Base-by-base conservation (phyloP, 768 basidiomycete species). In the Psilocybe tampanensis region DNA sequence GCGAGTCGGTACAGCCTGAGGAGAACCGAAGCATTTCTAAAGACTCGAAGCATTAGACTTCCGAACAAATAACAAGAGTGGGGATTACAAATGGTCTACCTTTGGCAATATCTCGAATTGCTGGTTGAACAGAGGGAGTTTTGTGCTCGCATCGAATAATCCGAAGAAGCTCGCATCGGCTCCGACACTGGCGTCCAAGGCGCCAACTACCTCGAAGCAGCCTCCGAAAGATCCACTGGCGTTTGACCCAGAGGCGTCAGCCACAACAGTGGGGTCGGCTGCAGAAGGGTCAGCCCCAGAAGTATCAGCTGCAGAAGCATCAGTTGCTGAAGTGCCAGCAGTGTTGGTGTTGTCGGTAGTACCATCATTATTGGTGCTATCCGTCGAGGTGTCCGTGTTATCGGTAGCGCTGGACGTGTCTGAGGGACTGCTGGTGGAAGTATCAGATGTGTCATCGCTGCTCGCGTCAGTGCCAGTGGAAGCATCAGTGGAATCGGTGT, bases 101-200 rank as follows among this genome's bases (percentile, higher is more conserved):
- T 77, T 70, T n/a, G n/a, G n/a, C 70, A 75, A 72, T 2, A 79
- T 54, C 34, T 73, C 66, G 49, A 75, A 64, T 44, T 71, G 68
- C 32, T 61, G 48, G 48, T 72, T 76, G 18, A 68, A 69, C 19
- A 76, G 66, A 70, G 53, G 3, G 73, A 74, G 24, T 58, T 55
- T 4, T 45, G 11, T 5, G 11, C 18, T 19, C 42, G 44, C 3
- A 17, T 48, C 15, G 24, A 23, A 33, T 50, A 36, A 8, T 9
- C 44, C 21, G n/a, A 44, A 42, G 47, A 56, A 26, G 39, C 33
- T 34, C 15, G 8, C 33, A 34, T 34, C 33, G 15, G 33, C 33
- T 34, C 33, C 33, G 15, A 15, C 33, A 34, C 15, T 34, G 8
- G 15, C 33, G 15, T 34, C 33, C 33, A 34, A 15, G 15, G 8